Conservation (phyloP, 306 rosid genomes). For the Acmispon strigosus region DNA sequence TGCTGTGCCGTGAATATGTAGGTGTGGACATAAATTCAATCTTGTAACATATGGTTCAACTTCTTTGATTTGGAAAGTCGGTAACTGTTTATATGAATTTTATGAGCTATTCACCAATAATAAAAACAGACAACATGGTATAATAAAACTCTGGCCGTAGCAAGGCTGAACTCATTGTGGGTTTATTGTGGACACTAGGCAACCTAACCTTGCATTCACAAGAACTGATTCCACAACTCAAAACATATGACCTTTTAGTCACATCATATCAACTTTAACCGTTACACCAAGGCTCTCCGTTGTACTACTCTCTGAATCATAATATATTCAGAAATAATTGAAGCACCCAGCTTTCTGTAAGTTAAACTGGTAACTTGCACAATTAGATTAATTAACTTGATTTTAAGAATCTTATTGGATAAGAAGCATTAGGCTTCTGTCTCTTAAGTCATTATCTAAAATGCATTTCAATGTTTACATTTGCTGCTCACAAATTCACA, state of each 20-base stretch:
- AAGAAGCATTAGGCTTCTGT: neutral
- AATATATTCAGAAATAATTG: neutral
- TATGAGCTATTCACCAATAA: neutral
- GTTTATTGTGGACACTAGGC: no score
- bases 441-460: neutral
- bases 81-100: neutral
- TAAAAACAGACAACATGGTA: no score
- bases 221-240: no score
- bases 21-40: neutral
- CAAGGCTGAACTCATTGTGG: no score
- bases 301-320: no score
- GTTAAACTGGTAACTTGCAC: neutral
- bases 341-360: neutral
- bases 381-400: neutral
- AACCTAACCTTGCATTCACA: no score
- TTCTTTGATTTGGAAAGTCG: neutral
- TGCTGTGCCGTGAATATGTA: neutral
- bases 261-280: no score
- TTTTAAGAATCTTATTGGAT: neutral
- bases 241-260: no score
- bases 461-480: constrained; percentile 1
- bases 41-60: neutral
- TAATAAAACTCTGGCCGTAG: no score
- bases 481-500: neutral
- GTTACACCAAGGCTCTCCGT: no score